Percentiles rank a stretch among this genome's conserved stretches.
phyloP scores from a whole-genome alignment of 192 early-diverging fungal species.

The Gryganskiella cystojenkinii region DNA sequence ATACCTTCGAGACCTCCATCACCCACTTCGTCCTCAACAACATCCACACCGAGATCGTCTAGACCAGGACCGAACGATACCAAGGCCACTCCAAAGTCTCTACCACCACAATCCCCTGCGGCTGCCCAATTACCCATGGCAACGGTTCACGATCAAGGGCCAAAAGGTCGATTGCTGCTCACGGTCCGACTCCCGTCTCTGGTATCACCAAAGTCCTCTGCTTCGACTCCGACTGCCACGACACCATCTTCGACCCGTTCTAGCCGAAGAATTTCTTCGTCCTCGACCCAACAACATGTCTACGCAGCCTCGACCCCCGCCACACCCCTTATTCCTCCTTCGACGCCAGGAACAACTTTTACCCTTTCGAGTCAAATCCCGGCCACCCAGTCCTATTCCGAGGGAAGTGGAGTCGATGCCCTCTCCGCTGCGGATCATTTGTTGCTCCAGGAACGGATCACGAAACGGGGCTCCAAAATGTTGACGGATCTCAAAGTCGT shows the following conservation, averaged over 20 bases:
- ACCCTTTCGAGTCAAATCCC: constrained; percentile 29
- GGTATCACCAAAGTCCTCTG: background rate
- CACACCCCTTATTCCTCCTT: constrained; percentile 3
- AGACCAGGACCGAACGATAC: background rate
- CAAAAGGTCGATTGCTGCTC: constrained; percentile 25
- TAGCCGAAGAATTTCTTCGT: too few species aligned
- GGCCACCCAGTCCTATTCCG: background rate
- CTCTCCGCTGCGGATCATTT: constrained; percentile 17
- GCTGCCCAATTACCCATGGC: background rate
- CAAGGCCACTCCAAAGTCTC: background rate
- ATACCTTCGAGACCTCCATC: background rate
- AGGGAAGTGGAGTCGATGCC: background rate
- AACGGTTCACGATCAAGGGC: constrained; percentile 20
- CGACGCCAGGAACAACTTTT: background rate
- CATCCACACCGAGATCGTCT: background rate
- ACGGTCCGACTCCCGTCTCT: constrained; percentile 24
- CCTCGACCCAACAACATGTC: background rate
- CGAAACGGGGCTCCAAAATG: constrained; percentile 38
- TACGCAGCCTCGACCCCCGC: constrained; percentile 19
- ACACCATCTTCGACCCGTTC: too few species aligned
- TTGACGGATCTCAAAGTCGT: constrained; percentile 16
- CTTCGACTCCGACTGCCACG: too few species aligned
- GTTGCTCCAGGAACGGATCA: constrained; percentile 28
- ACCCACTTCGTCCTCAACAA: too few species aligned
- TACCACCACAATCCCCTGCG: too few species aligned